Conservation (phyloP, 257 asterid genomes). For the Vinca minor region DNA sequence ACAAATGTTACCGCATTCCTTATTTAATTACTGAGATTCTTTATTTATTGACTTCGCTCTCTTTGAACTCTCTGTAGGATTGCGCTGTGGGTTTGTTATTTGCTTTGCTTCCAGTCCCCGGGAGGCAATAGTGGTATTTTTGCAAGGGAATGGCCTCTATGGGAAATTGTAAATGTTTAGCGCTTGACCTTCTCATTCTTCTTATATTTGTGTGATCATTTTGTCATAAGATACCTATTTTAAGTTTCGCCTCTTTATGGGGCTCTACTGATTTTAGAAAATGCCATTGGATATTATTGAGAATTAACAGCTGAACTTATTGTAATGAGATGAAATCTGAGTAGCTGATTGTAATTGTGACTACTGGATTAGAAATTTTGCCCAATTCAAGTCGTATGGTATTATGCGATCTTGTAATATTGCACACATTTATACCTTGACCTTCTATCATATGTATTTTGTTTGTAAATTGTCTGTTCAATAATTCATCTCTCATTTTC, state of each 20-base stretch:
- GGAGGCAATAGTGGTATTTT: conserved; percentile 84
- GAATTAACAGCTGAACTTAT: neutral
- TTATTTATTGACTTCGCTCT: neutral
- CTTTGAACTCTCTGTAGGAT: conserved; percentile 43
- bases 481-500: neutral
- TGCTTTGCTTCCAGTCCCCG: conserved; percentile 85
- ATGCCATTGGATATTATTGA: neutral
- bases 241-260: conserved; percentile 6
- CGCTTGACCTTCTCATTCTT: conserved; percentile 3
- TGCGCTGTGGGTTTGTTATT: conserved; percentile 93
- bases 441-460: neutral
- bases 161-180: conserved; percentile 63
- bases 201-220: conserved; percentile 15
- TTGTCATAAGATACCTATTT: neutral
- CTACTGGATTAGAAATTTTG: neutral
- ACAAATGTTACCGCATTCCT: neutral
- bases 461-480: neutral
- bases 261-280: conserved; percentile 27
- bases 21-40: no score
- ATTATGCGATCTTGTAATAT: conserved; percentile 1
- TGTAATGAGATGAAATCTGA: neutral
- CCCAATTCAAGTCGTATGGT: neutral
- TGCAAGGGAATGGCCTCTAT: conserved; percentile 76
- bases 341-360: neutral
- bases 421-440: neutral